Evolutionary conservation across 305 asterid species (phyloP).

Genomic region (Fraxinus greggii): DNA sequence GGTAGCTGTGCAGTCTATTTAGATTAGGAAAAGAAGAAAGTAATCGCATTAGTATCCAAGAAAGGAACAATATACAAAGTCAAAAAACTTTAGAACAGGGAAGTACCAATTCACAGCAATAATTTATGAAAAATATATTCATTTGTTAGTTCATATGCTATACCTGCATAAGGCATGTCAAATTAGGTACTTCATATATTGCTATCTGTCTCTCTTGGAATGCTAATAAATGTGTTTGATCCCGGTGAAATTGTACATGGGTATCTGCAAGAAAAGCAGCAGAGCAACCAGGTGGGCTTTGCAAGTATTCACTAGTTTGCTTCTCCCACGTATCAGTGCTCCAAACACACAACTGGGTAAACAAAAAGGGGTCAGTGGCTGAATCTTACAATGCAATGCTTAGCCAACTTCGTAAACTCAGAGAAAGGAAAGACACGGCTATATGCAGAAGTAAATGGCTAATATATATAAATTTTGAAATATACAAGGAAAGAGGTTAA

Average conservation of each 20-base stretch:
- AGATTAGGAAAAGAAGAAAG: neutral
- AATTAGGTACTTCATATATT: constrained; percentile 21
- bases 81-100: neutral
- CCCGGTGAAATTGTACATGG: constrained; percentile 19
- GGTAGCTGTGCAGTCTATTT: constrained; percentile 14
- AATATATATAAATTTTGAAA: neutral
- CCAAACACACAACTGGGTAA: constrained; percentile 29
- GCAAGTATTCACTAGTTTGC: constrained; percentile 11
- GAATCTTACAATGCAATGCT: neutral
- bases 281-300: constrained; percentile 17
- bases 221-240: constrained; percentile 21
- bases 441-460: neutral
- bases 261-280: constrained; percentile 17
- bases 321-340: constrained; percentile 24
- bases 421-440: neutral
- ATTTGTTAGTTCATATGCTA: neutral
- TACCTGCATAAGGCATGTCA: constrained; percentile 14
- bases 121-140: neutral
- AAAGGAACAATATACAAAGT: neutral
- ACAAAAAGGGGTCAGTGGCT: neutral
- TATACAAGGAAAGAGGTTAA: neutral
- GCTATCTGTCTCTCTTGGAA: constrained; percentile 25
- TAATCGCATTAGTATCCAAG: neutral
- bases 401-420: neutral
- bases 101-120: neutral